Evolutionary conservation across 495 filamentous ascomycete species (phyloP), one percentile per base, ranked within the genome.

Genomic region (Parathielavia appendiculata): DNA sequence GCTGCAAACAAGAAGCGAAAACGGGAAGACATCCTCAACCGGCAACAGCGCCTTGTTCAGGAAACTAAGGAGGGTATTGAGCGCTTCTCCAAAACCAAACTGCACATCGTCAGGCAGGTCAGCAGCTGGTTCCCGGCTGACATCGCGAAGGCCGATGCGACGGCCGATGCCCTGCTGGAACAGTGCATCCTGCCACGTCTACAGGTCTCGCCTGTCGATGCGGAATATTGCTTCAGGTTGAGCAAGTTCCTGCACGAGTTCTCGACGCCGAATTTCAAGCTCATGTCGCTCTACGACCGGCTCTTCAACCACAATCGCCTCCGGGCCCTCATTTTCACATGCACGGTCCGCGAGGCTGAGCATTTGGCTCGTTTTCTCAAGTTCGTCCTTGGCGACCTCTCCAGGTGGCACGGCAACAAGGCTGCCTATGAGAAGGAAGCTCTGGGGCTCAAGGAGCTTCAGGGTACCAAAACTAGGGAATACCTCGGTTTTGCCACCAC

Each of bases 151-250:
- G 76, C 80, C 32, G 83, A 92, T 51, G 78, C 75, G 13, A 74
- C 93, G 8, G 85, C 91, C 54, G 80, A 88, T 61, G 80, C 84
- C 5, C 72, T 99, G 22, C 79, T 97, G 32, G 90, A 96, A 66
- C 83, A 92, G 61, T 99, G 95, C 69, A 85, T 99, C 56, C 71
- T 97, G 26, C 93, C 95, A 12, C 85, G 95, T 20, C 75, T 95
- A 36, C 78, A 92, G 5, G 73, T 97, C 17, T 96, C 92, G 0
- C 83, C 89, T 4, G 75, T 87, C 30, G 95, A 99, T 66, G 88
- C 92, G 5, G 86, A 91, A 51, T 99, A 89, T 70, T 85, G 82
- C 54, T 93, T 91, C 70, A 83, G 83, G 63, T 84, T 97, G 76
- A 75, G 97, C 60, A 87, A 86, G 58, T 90, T 88, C 60, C 79